phyloP scores from a whole-genome alignment of 1,284 basidiomycete genomes.

The Ustilago cynodontis region DNA sequence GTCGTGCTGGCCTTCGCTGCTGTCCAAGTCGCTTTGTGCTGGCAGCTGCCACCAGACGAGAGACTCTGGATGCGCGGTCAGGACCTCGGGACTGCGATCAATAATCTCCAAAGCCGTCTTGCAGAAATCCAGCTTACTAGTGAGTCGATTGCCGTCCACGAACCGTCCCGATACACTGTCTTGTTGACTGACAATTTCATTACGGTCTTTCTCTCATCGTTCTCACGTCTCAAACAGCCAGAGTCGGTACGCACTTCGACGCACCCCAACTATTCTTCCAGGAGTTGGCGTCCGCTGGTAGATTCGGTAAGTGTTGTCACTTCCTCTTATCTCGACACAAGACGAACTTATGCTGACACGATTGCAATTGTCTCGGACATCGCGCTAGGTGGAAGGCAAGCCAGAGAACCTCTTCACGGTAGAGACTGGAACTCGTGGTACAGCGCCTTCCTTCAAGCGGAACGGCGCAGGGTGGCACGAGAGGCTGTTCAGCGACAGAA shows the following conservation, averaged over 20 bases:
- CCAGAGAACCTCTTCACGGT: neutral
- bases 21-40: neutral
- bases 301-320: neutral
- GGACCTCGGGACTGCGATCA: neutral
- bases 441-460: neutral
- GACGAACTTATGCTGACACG: neutral
- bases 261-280: neutral
- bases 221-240: too few relatives aligned
- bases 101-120: neutral
- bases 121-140: neutral
- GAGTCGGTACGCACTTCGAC: too few relatives aligned
- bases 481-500: neutral
- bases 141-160: neutral
- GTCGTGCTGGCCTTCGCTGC: neutral
- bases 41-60: neutral
- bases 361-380: neutral
- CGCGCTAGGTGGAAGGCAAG: neutral
- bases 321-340: too few relatives aligned
- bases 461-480: neutral
- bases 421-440: neutral
- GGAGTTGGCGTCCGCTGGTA: neutral
- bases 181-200: neutral
- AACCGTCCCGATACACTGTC: neutral
- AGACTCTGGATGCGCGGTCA: neutral
- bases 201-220: too few relatives aligned